These are phyloP conservation scores for Pittosporum tobira DNA, from an alignment of 129 eudicot species.

Conservation along the genomic window DNA sequence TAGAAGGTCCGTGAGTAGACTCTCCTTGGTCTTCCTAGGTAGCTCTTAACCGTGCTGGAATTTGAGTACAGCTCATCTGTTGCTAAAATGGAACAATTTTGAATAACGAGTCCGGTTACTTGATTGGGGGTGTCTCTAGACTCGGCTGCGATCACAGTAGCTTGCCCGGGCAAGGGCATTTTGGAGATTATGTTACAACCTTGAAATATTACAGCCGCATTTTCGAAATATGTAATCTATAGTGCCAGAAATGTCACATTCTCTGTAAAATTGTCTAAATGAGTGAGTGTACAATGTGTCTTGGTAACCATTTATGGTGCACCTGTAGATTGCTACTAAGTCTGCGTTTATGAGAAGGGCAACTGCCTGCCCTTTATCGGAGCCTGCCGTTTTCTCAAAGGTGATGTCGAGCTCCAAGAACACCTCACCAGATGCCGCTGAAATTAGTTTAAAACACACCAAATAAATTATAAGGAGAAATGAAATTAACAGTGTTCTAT, in stretches of 20 bases:
- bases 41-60: constrained; percentile 34
- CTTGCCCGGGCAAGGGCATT: constrained; percentile 66
- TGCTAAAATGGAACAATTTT: constrained; percentile 64
- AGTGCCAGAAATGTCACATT: constrained; percentile 80
- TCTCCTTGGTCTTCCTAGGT: constrained; percentile 83
- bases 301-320: constrained; percentile 62
- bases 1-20: constrained; percentile 51
- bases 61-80: constrained; percentile 45
- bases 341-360: constrained; percentile 85
- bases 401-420: constrained; percentile 82
- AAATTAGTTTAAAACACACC: no score
- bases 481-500: no score
- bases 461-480: no score
- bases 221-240: constrained; percentile 84
- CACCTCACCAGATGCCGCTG: constrained; percentile 85
- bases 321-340: constrained; percentile 59
- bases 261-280: constrained; percentile 78
- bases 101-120: constrained; percentile 63
- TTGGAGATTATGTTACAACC: constrained; percentile 62
- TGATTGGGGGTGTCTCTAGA: constrained; percentile 44
- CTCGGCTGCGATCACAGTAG: constrained; percentile 74
- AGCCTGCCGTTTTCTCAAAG: constrained; percentile 66
- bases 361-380: constrained; percentile 75
- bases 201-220: constrained; percentile 79
- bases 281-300: constrained; percentile 83